Percentiles rank a stretch among this genome's conserved stretches.
phyloP scores from a whole-genome alignment of 2,329 filamentous ascomycete species.

The Fusarium goolgardi region DNA sequence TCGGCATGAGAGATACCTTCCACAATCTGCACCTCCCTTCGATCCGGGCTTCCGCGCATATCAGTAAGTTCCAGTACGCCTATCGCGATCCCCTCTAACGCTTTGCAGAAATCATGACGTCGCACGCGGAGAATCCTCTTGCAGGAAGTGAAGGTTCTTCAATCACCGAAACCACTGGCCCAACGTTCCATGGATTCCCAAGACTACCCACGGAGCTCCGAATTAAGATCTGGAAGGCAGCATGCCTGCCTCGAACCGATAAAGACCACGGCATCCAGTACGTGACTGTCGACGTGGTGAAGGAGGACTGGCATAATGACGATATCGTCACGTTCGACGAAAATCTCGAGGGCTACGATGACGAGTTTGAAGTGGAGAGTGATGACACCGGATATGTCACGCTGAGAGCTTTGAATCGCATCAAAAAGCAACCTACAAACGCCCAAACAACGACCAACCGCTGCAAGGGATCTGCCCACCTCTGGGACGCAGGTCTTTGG shows the following conservation, averaged over 20 bases:
- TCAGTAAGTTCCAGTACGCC: too few relatives aligned
- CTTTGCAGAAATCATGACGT: too few relatives aligned
- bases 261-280: background rate
- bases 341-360: background rate
- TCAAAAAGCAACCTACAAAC: accelerated
- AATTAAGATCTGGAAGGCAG: background rate
- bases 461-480: slow-evolving; percentile 1
- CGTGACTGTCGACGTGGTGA: background rate
- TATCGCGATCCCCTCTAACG: too few relatives aligned
- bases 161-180: too few relatives aligned
- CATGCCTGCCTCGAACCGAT: background rate
- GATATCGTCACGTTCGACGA: background rate
- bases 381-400: background rate
- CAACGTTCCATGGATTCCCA: background rate
- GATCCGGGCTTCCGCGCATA: too few relatives aligned
- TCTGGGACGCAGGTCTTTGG: slow-evolving; percentile 22
- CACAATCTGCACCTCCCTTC: too few relatives aligned
- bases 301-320: background rate
- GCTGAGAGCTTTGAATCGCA: background rate
- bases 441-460: accelerated
- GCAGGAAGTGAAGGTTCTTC: too few relatives aligned
- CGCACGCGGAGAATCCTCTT: too few relatives aligned
- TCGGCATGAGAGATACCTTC: too few relatives aligned
- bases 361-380: background rate
- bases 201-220: background rate